These are phyloP conservation scores for Exidia glandulosa DNA, from an alignment of 768 basidiomycete species.

Conservation along the genomic window DNA sequence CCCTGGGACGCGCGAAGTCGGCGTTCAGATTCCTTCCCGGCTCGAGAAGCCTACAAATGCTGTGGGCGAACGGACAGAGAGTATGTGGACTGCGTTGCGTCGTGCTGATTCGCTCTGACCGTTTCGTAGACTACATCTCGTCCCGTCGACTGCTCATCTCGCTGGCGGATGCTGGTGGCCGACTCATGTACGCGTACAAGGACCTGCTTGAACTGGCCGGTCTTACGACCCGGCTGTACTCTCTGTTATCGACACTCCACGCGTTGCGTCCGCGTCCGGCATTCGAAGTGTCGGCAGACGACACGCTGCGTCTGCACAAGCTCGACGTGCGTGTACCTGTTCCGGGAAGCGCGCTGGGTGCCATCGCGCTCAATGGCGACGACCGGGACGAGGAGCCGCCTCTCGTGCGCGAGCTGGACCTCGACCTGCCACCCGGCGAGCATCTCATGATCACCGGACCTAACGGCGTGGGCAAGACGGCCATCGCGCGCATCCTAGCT, in stretches of 20 bases:
- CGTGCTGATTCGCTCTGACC: too few relatives aligned
- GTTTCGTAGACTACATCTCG: slow-evolving; percentile 84
- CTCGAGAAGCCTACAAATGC: slow-evolving; percentile 10
- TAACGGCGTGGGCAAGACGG: slow-evolving; percentile 87
- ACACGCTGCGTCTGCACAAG: slow-evolving; percentile 49
- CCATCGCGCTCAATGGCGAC: not conserved
- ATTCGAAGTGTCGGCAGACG: slow-evolving; percentile 22
- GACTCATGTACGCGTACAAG: slow-evolving; percentile 95
- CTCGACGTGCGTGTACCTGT: slow-evolving; percentile 63
- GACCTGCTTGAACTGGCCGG: slow-evolving; percentile 93
- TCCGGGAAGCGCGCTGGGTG: slow-evolving; percentile 2
- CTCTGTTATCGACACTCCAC: slow-evolving; percentile 76
- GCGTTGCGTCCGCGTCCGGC: slow-evolving; percentile 47
- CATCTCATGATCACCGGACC: slow-evolving; percentile 91
- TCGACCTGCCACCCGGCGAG: slow-evolving; percentile 56
- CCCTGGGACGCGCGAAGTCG: slow-evolving; percentile 37
- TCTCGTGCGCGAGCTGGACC: slow-evolving; percentile 59
- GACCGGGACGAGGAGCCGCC: slow-evolving; percentile 20
- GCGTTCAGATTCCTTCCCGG: slow-evolving; percentile 5
- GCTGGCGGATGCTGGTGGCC: slow-evolving; percentile 91
- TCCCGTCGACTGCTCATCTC: slow-evolving; percentile 84
- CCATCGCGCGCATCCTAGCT: slow-evolving; percentile 79
- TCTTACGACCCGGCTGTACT: slow-evolving; percentile 81
- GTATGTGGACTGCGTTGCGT: slow-evolving; percentile 19
- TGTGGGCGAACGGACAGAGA: slow-evolving; percentile 40